Evolutionary conservation across 257 asterid species (phyloP), one percentile per base, ranked within the genome.

Genomic region (Przewalskia tangutica): DNA sequence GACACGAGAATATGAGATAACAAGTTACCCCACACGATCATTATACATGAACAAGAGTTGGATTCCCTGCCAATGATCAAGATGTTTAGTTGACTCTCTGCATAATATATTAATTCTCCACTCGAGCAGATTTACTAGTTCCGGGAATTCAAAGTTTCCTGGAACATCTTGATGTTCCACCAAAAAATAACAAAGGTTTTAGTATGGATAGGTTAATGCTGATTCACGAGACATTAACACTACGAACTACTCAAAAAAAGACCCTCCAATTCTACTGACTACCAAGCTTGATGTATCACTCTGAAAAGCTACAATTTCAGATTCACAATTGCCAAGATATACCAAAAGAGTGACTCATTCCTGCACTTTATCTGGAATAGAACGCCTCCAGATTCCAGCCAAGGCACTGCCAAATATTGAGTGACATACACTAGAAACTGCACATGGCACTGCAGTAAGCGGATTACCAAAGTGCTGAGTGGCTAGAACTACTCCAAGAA

Each of bases 341-440:
- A 14, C 23, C 48, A 46, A 46, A 11, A 46, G 7, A 71, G 42
- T 20, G 59, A 58, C 23, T 82, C 76, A 63, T n/a, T 81, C 66
- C 82, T 81, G 86, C 55, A 46, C 76, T 73, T 83, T 44, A 7
- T 65, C 10, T 14, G 86, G 87, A 50, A 65, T 36, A 40, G 86
- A 82, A 44, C 88, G 89, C 85, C 98, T 91, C 98, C 98, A 95
- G 48, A 92, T 83, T 81, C 98, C 97, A 1, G 97, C 98, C 85
- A 93, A 85, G 3, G 89, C 90, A 56, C 98, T 94, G 5, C 97
- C 98, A 53, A 94, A 88, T 82, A 94, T 93, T 5, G 97, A 94
- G 87, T 94, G 98, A 4, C 98, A 94, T 80, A 94, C 98, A 50
- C 98, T 93, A 50, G 98, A 94, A 85, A 94, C 98, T 0, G 98